These are phyloP conservation scores for Vitis hybrid DNA, from an alignment of 177 flowering plant species.

Conservation along the genomic window DNA sequence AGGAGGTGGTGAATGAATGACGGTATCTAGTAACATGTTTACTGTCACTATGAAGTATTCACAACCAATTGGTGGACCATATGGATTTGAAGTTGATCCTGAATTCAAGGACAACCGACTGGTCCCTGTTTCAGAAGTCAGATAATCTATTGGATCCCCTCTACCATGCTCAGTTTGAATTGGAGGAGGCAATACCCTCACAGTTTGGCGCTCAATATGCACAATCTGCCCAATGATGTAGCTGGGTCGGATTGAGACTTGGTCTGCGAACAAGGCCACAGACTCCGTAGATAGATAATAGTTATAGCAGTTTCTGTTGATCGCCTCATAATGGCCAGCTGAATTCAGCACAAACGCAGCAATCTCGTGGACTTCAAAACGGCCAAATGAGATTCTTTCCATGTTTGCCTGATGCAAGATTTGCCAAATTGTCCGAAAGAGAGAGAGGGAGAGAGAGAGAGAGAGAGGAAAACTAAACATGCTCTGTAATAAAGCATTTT, in stretches of 20 bases:
- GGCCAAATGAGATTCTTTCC: conserved; percentile 86
- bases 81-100: conserved; percentile 52
- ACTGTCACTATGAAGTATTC: conserved; percentile 91
- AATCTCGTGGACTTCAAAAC: conserved; percentile 84
- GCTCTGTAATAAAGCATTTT: not conserved
- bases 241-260: conserved; percentile 61
- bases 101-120: conserved; percentile 37
- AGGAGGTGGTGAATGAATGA: conserved; percentile 71
- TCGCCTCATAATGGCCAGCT: conserved; percentile 80
- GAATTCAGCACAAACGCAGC: conserved; percentile 87
- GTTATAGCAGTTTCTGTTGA: conserved; percentile 73
- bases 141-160: conserved; percentile 41
- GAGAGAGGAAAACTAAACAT: not conserved
- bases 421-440: not conserved
- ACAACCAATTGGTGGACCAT: conserved; percentile 76
- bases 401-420: conserved; percentile 70
- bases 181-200: conserved; percentile 33
- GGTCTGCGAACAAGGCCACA: conserved; percentile 80
- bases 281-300: conserved; percentile 91
- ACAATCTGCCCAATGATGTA: conserved; percentile 94
- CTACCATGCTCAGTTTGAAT: conserved; percentile 24
- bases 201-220: conserved; percentile 79
- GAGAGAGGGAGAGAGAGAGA: too few relatives aligned
- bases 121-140: conserved; percentile 44
- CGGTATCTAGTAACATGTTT: conserved; percentile 87